These are phyloP conservation scores for Phytophthora hibernalis DNA, from an alignment of 352 stramenopile genomes.

Conservation along the genomic window DNA sequence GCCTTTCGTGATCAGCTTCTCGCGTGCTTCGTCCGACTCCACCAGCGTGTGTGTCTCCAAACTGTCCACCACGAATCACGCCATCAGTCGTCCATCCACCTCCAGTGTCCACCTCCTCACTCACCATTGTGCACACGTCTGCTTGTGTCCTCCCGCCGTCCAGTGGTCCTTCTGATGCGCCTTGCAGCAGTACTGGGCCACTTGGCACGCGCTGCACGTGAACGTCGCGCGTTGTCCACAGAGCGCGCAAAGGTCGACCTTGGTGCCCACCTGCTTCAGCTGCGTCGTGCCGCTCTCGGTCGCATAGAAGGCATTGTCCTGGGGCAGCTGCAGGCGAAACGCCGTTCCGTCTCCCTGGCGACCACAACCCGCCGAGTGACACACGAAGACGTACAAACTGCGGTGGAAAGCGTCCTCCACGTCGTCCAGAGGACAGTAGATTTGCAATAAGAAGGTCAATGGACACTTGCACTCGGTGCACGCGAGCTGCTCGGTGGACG, in stretches of 20 bases:
- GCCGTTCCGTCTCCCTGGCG: slow-evolving; percentile 69
- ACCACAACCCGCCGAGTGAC: slow-evolving; percentile 68
- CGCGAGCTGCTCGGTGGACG: slow-evolving; percentile 49
- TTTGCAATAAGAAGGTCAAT: slow-evolving; percentile 89
- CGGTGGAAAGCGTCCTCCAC: slow-evolving; percentile 92
- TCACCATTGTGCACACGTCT: slow-evolving; percentile 65
- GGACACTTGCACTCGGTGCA: slow-evolving; percentile 57
- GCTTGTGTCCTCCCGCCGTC: slow-evolving; percentile 70
- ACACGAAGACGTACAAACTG: slow-evolving; percentile 94
- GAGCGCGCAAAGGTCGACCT: slow-evolving; percentile 51
- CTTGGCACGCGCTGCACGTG: slow-evolving; percentile 75
- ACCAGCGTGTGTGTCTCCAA: slow-evolving; percentile 47
- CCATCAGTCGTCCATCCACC: background rate
- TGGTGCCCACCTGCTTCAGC: slow-evolving; percentile 21
- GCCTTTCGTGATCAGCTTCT: slow-evolving; percentile 52
- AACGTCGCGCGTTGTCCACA: slow-evolving; percentile 71
- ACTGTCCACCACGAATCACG: slow-evolving; percentile 21
- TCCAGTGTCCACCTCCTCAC: slow-evolving; percentile 8
- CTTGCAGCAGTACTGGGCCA: slow-evolving; percentile 84
- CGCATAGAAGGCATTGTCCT: slow-evolving; percentile 93
- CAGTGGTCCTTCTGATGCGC: slow-evolving; percentile 85
- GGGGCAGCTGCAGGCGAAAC: slow-evolving; percentile 89
- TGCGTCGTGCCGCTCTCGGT: slow-evolving; percentile 44
- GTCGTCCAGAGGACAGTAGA: slow-evolving; percentile 94
- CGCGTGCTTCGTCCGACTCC: slow-evolving; percentile 40